phyloP scores from a whole-genome alignment of 352 stramenopile genomes.

The Phytophthora idaei region DNA sequence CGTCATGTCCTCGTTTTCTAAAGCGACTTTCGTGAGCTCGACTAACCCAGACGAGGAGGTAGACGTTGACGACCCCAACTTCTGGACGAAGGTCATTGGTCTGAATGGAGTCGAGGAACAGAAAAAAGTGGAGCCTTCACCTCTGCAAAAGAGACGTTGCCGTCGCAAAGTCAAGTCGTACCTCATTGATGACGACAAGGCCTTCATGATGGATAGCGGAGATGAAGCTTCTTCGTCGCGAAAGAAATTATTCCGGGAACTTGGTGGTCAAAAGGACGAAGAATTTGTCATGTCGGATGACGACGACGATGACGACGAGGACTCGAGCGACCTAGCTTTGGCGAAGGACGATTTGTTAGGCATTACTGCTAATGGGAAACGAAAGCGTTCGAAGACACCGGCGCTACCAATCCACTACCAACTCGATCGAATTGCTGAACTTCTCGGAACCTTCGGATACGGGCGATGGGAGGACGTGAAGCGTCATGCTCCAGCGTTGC shows the following conservation, averaged over 20 bases:
- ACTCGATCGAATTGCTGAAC: constrained; percentile 47
- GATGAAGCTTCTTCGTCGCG: constrained; percentile 40
- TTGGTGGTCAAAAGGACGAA: constrained; percentile 50
- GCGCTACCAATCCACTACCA: constrained; percentile 47
- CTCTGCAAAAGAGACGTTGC: constrained; percentile 75
- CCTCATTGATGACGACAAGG: constrained; percentile 48
- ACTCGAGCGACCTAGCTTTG: constrained; percentile 56
- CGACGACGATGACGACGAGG: constrained; percentile 58
- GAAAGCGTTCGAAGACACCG: constrained; percentile 36
- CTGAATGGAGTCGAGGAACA: constrained; percentile 74
- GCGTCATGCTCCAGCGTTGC: constrained; percentile 32
- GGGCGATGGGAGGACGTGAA: constrained; percentile 84
- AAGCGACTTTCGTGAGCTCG: constrained; percentile 92
- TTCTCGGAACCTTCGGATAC: constrained; percentile 77
- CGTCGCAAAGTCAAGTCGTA: constrained; percentile 81
- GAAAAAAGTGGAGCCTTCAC: constrained; percentile 69
- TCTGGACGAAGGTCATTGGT: constrained; percentile 94
- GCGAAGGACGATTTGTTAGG: constrained; percentile 50
- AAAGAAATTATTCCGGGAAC: constrained; percentile 34
- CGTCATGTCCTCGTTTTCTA: constrained; percentile 92
- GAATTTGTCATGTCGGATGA: constrained; percentile 80
- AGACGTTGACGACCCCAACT: constrained; percentile 93
- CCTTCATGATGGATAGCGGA: constrained; percentile 45
- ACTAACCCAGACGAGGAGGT: constrained; percentile 87
- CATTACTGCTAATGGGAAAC: constrained; percentile 28